Conservation (phyloP, 768 basidiomycete species). For the Rhodocollybia butyracea region DNA sequence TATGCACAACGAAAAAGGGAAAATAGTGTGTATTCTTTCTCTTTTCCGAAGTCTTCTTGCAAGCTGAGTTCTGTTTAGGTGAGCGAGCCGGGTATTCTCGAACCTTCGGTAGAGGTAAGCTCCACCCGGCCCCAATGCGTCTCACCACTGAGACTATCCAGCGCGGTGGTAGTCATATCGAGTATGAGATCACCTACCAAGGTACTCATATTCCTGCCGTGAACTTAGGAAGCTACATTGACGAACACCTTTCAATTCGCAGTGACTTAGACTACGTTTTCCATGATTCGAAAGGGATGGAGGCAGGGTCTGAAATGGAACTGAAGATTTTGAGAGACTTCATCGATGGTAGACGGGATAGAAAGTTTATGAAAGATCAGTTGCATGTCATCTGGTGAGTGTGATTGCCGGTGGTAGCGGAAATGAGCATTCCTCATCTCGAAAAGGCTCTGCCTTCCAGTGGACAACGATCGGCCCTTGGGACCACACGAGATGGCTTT, state of each 20-base stretch:
- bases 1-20: not conserved
- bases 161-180: conserved; percentile 4
- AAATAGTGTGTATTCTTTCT: not conserved
- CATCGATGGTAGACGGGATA: conserved; percentile 7
- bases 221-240: too few species aligned
- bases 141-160: not conserved
- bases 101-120: not conserved
- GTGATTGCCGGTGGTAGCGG: too few species aligned
- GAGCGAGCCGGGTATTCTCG: too few species aligned
- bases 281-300: too few species aligned
- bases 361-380: conserved; percentile 5
- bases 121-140: too few species aligned
- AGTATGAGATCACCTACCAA: too few species aligned
- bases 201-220: too few species aligned
- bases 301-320: conserved; percentile 15
- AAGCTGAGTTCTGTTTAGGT: not conserved
- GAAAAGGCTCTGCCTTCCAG: conserved; percentile 6
- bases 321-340: conserved; percentile 11
- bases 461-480: conserved; percentile 5
- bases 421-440: too few species aligned
- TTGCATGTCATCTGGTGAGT: conserved; percentile 17
- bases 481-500: not conserved
- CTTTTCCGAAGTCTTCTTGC: not conserved
- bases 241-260: too few species aligned
- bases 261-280: too few species aligned